These are phyloP conservation scores for Calonectria montana DNA, from an alignment of 2,329 filamentous ascomycete species.

Conservation along the genomic window DNA sequence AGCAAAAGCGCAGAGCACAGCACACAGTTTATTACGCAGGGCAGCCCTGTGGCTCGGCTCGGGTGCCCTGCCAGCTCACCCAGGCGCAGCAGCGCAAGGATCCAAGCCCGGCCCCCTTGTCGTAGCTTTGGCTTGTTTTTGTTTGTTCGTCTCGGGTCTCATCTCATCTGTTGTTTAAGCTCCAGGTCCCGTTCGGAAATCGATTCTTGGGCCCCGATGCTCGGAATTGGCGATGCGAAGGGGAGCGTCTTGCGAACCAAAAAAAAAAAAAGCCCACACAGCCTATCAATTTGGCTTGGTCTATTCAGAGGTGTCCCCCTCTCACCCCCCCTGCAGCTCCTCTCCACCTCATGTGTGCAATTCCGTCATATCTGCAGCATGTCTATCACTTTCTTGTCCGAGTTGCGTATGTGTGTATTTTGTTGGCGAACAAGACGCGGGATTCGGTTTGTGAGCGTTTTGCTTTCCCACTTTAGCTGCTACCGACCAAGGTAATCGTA, in stretches of 20 bases:
- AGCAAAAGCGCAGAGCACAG: neutral
- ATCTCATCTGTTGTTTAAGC: neutral
- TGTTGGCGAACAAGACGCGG: neutral
- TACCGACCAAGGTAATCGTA: neutral
- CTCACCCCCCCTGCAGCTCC: neutral
- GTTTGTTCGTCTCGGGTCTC: neutral
- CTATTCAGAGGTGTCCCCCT: neutral
- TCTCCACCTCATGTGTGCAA: slow-evolving; percentile 11
- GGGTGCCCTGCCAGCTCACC: neutral
- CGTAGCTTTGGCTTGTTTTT: no score
- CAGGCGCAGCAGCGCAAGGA: neutral
- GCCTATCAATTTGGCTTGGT: neutral
- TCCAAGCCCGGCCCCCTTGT: neutral
- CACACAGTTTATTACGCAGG: neutral
- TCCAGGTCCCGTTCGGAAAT: neutral
- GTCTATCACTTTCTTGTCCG: neutral
- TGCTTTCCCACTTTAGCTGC: neutral
- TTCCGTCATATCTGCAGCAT: neutral
- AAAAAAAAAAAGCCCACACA: no score
- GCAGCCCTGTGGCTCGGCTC: neutral
- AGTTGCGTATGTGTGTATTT: neutral
- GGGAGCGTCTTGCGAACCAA: neutral
- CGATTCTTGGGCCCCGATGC: neutral
- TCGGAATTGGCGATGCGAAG: neutral
- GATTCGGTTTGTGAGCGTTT: neutral